Evolutionary conservation across 1,284 basidiomycete species (phyloP), one percentile per base, ranked within the genome.

Genomic region (Ustilago shanxiensis): DNA sequence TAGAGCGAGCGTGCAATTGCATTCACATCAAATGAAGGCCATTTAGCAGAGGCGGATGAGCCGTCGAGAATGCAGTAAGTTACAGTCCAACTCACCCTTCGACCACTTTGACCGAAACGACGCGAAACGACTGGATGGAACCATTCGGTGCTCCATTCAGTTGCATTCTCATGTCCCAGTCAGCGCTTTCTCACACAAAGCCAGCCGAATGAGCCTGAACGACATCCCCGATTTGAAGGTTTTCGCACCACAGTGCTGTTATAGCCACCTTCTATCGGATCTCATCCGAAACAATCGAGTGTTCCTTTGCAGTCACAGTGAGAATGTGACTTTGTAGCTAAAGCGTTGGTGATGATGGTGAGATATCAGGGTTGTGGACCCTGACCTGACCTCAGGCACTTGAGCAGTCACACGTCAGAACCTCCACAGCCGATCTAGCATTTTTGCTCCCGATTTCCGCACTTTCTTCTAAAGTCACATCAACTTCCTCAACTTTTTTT

Each of bases 121-220:
- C 41, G 60, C 60, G 52, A 62, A 29, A 53, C 60, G 60, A 62
- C 60, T 44, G 24, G 6, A 41, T 26, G 22, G 14, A 33, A 49
- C 4, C 9, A 37, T 3, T 37, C 35, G 35, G 5, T 33, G 31
- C 11, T 33, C 20, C n/a, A 8, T 7, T 45, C 44, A 11, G n/a
- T 9, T 37, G 35, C 35, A 16, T 7, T 45, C n/a, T n/a, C n/a
- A n/a, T n/a, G n/a, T n/a, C n/a, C n/a, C n/a, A n/a, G n/a, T n/a
- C n/a, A n/a, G n/a, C n/a, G n/a, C 39, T 18, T 10, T 14, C 13
- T 41, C 39, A 41, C 39, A 45, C 57, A 47, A 59, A 33, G 7
- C 31, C 5, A 11, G 11, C 11, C 31, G 31, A 33, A 33, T 11
- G 11, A 5, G 11, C 31, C 31, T 5, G 5, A 33, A 11, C 31